Evolutionary conservation across 2,329 filamentous ascomycete species (phyloP).

Genomic region (Phaeosphaeriaceae sp.): DNA sequence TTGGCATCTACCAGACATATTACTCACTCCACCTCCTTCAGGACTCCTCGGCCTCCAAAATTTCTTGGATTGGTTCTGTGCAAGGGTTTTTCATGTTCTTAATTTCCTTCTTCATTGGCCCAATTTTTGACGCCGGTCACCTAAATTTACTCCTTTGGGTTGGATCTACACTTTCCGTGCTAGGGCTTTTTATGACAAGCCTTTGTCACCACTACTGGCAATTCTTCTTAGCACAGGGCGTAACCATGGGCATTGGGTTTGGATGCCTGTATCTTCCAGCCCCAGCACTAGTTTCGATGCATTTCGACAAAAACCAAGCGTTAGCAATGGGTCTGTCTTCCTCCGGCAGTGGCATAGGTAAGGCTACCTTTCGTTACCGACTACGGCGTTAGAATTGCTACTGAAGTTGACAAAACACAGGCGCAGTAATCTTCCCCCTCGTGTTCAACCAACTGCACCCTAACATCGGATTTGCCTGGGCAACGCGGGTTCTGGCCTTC

Average conservation of each 20-base stretch:
- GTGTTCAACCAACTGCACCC: too few relatives aligned
- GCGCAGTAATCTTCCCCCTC: too few relatives aligned
- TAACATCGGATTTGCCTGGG: too few relatives aligned
- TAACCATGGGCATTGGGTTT: conserved; percentile 23
- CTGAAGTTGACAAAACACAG: too few relatives aligned
- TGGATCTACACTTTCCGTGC: conserved; percentile 48
- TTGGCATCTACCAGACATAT: conserved; percentile 31
- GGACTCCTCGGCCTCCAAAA: conserved; percentile 41
- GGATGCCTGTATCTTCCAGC: conserved; percentile 10
- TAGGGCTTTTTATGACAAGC: conserved; percentile 58
- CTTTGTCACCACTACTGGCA: conserved; percentile 56
- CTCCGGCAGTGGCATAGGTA: too few relatives aligned
- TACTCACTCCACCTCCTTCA: conserved; percentile 17
- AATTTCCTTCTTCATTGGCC: conserved; percentile 55
- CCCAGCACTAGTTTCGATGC: conserved; percentile 5
- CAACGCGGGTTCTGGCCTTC: too few relatives aligned
- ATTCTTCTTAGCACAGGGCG: conserved; percentile 24
- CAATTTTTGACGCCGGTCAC: conserved; percentile 56
- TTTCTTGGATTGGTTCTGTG: conserved; percentile 57
- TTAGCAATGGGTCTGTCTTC: conserved; percentile 8
- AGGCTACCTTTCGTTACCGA: too few relatives aligned
- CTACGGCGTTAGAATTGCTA: too few relatives aligned
- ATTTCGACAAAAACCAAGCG: conserved; percentile 4
- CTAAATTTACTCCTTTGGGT: conserved; percentile 44
- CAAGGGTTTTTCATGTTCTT: conserved; percentile 57